A percentile compares a stretch with the other conserved stretches of the same genome.
Evolutionary conservation across 305 asterid genomes (phyloP).

Genomic region (Fraxinus greggii): DNA sequence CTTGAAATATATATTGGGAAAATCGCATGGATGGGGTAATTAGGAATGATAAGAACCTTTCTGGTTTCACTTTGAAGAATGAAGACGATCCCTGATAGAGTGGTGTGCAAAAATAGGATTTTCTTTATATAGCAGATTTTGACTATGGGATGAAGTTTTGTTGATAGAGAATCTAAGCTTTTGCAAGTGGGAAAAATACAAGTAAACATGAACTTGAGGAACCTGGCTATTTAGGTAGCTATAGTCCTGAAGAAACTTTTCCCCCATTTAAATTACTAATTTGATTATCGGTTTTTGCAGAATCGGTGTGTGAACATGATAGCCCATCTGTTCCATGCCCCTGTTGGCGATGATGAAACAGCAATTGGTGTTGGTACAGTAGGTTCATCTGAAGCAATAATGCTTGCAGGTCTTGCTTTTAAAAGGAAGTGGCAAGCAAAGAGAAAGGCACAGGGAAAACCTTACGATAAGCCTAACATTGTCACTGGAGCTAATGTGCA

Average conservation of each 20-base stretch:
- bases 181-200: background rate
- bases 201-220: background rate
- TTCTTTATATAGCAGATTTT: background rate
- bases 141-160: background rate
- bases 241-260: background rate
- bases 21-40: background rate
- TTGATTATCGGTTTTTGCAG: conserved; percentile 32
- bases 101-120: background rate
- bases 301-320: conserved; percentile 65
- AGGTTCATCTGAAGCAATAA: conserved; percentile 72
- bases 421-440: conserved; percentile 69
- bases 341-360: conserved; percentile 46
- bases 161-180: background rate
- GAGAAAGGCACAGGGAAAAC: conserved; percentile 48
- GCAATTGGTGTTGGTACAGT: conserved; percentile 62
- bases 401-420: conserved; percentile 80
- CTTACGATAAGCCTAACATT: conserved; percentile 51
- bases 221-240: background rate
- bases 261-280: background rate
- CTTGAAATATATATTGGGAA: background rate
- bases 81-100: background rate
- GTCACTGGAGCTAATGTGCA: conserved; percentile 74
- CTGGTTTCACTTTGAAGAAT: background rate
- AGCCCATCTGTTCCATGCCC: conserved; percentile 70
- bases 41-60: background rate